phyloP scores from a whole-genome alignment of 345 rosid species.

The Erysimum cheiranthoides region DNA sequence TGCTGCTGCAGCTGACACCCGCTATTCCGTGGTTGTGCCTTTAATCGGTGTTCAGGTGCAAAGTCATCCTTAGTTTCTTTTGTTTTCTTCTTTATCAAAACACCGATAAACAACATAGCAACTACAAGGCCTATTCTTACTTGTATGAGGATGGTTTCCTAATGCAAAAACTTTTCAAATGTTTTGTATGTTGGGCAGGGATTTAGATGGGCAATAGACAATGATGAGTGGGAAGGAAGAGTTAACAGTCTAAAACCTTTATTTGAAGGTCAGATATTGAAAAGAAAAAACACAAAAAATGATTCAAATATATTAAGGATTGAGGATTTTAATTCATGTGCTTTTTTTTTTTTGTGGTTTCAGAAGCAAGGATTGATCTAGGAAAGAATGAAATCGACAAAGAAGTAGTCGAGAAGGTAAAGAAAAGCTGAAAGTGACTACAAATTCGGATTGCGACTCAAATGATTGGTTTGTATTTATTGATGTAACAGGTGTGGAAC shows the following conservation, averaged over 20 bases:
- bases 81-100: not conserved
- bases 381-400: constrained; percentile 72
- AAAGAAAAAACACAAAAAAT: not conserved
- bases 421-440: constrained; percentile 23
- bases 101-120: constrained; percentile 6
- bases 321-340: not conserved
- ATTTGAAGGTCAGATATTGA: constrained; percentile 69
- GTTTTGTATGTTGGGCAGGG: constrained; percentile 56
- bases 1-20: constrained; percentile 80
- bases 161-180: not conserved
- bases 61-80: not conserved
- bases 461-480: constrained; percentile 6
- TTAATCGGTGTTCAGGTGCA: constrained; percentile 88
- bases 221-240: constrained; percentile 82
- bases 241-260: constrained; percentile 77
- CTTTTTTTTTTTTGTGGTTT: constrained; percentile 24
- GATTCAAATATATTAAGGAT: not conserved
- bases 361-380: constrained; percentile 76
- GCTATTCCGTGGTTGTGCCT: constrained; percentile 74
- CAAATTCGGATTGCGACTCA: not conserved
- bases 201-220: constrained; percentile 86
- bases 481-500: constrained; percentile 72
- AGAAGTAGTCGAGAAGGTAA: constrained; percentile 84
- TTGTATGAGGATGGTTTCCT: constrained; percentile 7
- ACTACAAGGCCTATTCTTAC: not conserved